Percentiles rank a stretch among this genome's conserved stretches.
Conservation (phyloP, 2,329 filamentous ascomycete species). For the Neofusicoccum ribis region DNA sequence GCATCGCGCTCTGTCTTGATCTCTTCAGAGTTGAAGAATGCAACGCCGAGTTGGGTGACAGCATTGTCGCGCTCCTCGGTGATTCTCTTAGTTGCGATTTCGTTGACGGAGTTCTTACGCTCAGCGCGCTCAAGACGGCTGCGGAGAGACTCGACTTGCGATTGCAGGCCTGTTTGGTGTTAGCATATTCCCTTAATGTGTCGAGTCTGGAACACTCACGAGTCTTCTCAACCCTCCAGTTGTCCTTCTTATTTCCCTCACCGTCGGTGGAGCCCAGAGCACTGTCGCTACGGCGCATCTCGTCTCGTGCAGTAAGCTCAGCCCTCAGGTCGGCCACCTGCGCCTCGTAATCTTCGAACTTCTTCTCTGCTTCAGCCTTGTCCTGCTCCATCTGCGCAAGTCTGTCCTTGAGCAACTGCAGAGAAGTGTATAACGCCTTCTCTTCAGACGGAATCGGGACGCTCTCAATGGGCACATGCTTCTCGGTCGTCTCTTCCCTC, state of each 20-base stretch:
- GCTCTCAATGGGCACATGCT: slow-evolving; percentile 52
- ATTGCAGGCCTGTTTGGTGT: slow-evolving; percentile 53
- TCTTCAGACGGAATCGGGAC: slow-evolving; percentile 62
- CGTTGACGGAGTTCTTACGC: slow-evolving; percentile 61
- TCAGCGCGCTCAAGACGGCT: slow-evolving; percentile 63
- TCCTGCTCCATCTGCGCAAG: slow-evolving; percentile 57
- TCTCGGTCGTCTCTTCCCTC: slow-evolving; percentile 17
- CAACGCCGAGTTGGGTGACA: slow-evolving; percentile 61
- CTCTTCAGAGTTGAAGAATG: slow-evolving; percentile 58
- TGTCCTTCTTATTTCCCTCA: slow-evolving; percentile 44
- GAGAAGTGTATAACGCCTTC: slow-evolving; percentile 62
- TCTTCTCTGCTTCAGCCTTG: slow-evolving; percentile 52
- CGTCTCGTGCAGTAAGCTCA: slow-evolving; percentile 45
- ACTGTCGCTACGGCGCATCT: slow-evolving; percentile 47
- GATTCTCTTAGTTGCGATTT: slow-evolving; percentile 64
- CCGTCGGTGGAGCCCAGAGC: slow-evolving; percentile 49
- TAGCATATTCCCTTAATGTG: background rate
- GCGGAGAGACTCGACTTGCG: slow-evolving; percentile 61
- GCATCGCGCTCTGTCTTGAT: slow-evolving; percentile 48
- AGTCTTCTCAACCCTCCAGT: slow-evolving; percentile 53
- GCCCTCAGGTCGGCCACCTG: slow-evolving; percentile 54
- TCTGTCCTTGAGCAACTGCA: slow-evolving; percentile 60
- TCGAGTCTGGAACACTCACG: slow-evolving; percentile 46
- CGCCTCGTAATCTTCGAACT: slow-evolving; percentile 52
- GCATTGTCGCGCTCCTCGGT: slow-evolving; percentile 66